Percentiles rank a stretch among this genome's conserved stretches.
These are phyloP conservation scores for Kurtzmaniella quercitrusa DNA, from an alignment of 1,139 yeast genomes.

Conservation along the genomic window DNA sequence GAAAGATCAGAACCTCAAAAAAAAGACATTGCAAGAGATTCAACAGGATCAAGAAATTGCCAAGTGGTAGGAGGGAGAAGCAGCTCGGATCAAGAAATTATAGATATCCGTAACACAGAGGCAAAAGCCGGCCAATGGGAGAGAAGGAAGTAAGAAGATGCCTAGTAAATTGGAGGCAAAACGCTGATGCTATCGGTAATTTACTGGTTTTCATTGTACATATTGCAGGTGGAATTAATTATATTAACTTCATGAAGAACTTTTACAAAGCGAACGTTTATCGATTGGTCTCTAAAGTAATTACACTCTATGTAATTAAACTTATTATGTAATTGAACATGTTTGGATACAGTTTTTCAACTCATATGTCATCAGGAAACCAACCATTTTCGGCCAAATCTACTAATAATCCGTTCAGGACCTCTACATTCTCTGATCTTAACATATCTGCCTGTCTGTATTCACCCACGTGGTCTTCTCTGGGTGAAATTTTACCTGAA, in stretches of 20 bases:
- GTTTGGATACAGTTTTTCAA: too few relatives aligned
- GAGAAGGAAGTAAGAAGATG: constrained; percentile 5
- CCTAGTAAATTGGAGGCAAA: constrained; percentile 4
- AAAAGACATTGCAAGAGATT: constrained; percentile 57
- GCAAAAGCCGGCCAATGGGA: not conserved
- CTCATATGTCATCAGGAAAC: constrained; percentile 54
- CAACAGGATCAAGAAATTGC: constrained; percentile 80
- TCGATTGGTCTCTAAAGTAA: too few relatives aligned
- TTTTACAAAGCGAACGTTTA: too few relatives aligned
- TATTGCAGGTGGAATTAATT: too few relatives aligned
- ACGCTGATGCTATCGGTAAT: not conserved
- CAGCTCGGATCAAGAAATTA: constrained; percentile 48
- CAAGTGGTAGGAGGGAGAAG: constrained; percentile 78
- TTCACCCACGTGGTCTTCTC: constrained; percentile 43
- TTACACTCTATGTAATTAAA: too few relatives aligned
- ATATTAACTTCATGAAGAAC: too few relatives aligned
- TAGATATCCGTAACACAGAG: not conserved
- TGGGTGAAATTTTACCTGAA: constrained; percentile 56
- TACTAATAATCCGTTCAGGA: constrained; percentile 34
- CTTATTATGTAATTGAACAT: constrained; percentile 9
- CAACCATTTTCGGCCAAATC: constrained; percentile 54
- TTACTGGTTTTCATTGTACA: not conserved
- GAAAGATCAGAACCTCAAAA: constrained; percentile 23
- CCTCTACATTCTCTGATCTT: constrained; percentile 46
- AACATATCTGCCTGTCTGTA: constrained; percentile 44